phyloP scores from a whole-genome alignment of 2,329 filamentous ascomycete genomes.

The Phaeomoniella chlamydospora region DNA sequence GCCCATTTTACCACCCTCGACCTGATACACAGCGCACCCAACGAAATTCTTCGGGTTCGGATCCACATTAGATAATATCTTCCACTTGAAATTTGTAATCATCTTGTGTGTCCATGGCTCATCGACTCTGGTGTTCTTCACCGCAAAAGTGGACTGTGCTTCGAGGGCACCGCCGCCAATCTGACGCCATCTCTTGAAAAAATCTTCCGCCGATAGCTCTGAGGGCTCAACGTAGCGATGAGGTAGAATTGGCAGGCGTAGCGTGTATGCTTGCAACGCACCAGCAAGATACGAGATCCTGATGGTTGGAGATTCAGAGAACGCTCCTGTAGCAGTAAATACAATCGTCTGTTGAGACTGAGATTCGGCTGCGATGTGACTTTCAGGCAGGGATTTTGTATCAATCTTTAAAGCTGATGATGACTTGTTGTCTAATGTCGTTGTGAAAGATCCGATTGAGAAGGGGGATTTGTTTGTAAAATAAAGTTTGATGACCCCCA shows the following conservation, averaged over 20 bases:
- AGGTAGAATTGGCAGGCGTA: conserved; percentile 74
- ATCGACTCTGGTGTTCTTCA: conserved; percentile 45
- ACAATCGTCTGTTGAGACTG: conserved; percentile 91
- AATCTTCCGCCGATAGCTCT: conserved; percentile 75
- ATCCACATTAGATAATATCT: conserved; percentile 70
- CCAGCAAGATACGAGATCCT: conserved; percentile 90
- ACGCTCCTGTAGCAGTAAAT: conserved; percentile 74
- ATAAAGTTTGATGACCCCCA: conserved; percentile 90
- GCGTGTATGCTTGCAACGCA: conserved; percentile 77
- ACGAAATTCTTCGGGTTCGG: conserved; percentile 90
- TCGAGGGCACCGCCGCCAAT: conserved; percentile 82
- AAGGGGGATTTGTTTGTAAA: conserved; percentile 88
- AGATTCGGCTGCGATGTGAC: conserved; percentile 54
- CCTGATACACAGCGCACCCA: conserved; percentile 66
- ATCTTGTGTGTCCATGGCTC: conserved; percentile 56
- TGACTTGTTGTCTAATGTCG: conserved; percentile 64
- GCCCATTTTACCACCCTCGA: conserved; percentile 75
- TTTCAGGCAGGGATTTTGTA: conserved; percentile 77
- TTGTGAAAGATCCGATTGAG: conserved; percentile 80
- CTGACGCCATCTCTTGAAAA: conserved; percentile 99
- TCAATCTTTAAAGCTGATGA: conserved; percentile 65
- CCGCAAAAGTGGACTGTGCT: conserved; percentile 70
- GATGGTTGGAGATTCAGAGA: conserved; percentile 75
- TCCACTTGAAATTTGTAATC: conserved; percentile 71
- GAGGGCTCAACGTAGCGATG: conserved; percentile 97